Percentiles rank a stretch among this genome's conserved stretches.
phyloP scores from a whole-genome alignment of 106 monocot genomes.

The Allium sativum region DNA sequence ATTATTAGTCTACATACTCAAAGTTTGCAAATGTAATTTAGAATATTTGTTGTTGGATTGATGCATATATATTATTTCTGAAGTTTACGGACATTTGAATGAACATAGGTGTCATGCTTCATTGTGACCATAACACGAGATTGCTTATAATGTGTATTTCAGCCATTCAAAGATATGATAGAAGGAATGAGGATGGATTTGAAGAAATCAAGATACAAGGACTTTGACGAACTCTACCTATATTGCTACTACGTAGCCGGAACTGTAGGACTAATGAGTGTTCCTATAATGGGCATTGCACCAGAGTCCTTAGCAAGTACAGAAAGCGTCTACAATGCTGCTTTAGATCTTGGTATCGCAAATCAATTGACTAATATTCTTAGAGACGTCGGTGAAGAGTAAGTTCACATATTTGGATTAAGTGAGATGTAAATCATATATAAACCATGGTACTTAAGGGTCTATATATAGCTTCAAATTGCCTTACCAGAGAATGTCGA shows the following conservation, averaged over 20 bases:
- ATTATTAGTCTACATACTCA: too few relatives aligned
- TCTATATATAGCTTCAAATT: too few relatives aligned
- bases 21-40: too few relatives aligned
- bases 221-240: slow-evolving; percentile 48
- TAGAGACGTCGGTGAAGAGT: slow-evolving; percentile 74
- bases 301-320: slow-evolving; percentile 48
- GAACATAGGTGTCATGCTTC: too few relatives aligned
- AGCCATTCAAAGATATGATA: slow-evolving; percentile 83
- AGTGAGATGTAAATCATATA: too few relatives aligned
- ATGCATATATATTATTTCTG: too few relatives aligned
- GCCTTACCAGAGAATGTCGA: too few relatives aligned
- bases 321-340: slow-evolving; percentile 24
- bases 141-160: background rate
- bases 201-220: slow-evolving; percentile 41
- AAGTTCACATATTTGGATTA: slow-evolving; percentile 8
- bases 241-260: slow-evolving; percentile 77
- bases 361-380: slow-evolving; percentile 55
- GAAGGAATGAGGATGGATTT: slow-evolving; percentile 72
- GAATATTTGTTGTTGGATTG: too few relatives aligned
- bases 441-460: too few relatives aligned
- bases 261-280: slow-evolving; percentile 70
- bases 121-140: too few relatives aligned
- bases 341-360: slow-evolving; percentile 20
- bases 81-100: too few relatives aligned
- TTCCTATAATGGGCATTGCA: slow-evolving; percentile 61